Base-by-base conservation (phyloP, 192 early-diverging fungal species). In the Rhizoclosmatium sp. region DNA sequence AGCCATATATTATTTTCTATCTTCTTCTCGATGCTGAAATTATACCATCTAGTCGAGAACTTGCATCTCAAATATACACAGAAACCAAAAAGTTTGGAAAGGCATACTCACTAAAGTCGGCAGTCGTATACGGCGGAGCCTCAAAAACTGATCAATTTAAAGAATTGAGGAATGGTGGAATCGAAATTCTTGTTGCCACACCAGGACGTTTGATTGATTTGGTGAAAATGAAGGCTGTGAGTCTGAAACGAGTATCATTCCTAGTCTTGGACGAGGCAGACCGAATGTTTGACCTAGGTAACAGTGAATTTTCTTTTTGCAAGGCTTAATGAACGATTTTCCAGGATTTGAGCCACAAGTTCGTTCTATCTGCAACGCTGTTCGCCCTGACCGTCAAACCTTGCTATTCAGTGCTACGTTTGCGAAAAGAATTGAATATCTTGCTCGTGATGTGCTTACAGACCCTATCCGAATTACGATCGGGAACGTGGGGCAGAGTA, bases 171-270 rank as follows among this genome's bases (percentile, higher is more conserved):
- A 79, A 83, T 3, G 92, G 93, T 14, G 83, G 84, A 2, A 84
- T 91, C 39, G 94, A 95, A 65, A 94, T 96, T 68, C 69, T 96
- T 16, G 91, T 96, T 1, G 93, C 92, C 3, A 95, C 95, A 0
- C 95, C 95, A 1, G 95, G 95, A 42, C 85, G 95, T 48, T 82
- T 96, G 62, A 95, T 96, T 82, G 95, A 96, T 71, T 87, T 96
- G 85, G 85, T 96, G 58, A 93, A 93, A 79, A 95, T 94, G 87
- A 95, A 95, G 75, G 95, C 94, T 3, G 93, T 93, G 4, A 93
- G 93, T 71, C 88, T 96, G 16, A 82, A 84, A 54, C 85, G 94
- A 21, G 94, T 94, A 73, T 86, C 88, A 40, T 88, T 77, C 65
- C 65, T 91, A 12, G 87, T 89, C 12, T 77, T 87, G 7, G 87